A percentile compares a stretch with the other conserved stretches of the same genome.
Conservation (phyloP, 768 basidiomycete species). For the Scleroderma citrinum region DNA sequence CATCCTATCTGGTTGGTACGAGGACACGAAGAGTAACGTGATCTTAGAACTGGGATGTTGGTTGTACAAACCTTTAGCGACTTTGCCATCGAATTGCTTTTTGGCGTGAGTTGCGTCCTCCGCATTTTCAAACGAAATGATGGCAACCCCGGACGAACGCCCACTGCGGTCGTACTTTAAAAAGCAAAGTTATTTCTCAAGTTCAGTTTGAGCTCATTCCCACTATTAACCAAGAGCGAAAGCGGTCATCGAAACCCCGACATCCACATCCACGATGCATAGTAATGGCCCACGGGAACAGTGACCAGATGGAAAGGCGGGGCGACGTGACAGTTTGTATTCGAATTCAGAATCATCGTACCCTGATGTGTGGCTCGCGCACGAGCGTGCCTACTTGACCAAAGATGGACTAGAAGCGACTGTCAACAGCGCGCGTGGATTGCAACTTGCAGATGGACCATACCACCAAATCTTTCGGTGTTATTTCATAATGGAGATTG, state of each 20-base stretch:
- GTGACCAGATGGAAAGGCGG: conserved; percentile 25
- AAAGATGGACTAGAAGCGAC: conserved; percentile 65
- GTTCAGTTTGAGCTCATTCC: conserved; percentile 48
- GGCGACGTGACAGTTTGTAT: conserved; percentile 28
- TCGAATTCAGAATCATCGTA: conserved; percentile 60
- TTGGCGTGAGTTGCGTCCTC: conserved; percentile 80
- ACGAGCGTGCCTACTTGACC: conserved; percentile 88
- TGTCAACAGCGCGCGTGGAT: conserved; percentile 2
- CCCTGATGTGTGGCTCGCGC: conserved; percentile 90
- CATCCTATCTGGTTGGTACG: not conserved
- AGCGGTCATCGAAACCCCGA: conserved; percentile 32
- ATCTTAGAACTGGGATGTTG: too few relatives aligned
- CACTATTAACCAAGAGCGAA: conserved; percentile 38
- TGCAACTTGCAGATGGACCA: conserved; percentile 25
- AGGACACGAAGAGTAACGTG: not conserved
- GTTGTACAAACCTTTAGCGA: conserved; percentile 69
- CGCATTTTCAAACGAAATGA: conserved; percentile 71
- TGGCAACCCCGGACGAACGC: conserved; percentile 80
- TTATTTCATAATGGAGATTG: conserved; percentile 90
- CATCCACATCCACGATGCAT: conserved; percentile 18
- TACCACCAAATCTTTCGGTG: conserved; percentile 82
- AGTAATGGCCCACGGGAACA: conserved; percentile 26
- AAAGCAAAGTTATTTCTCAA: conserved; percentile 44
- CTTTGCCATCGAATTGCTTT: conserved; percentile 78
- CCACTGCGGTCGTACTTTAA: conserved; percentile 94